These are phyloP conservation scores for Trichoderma reesei DNA, from an alignment of 495 filamentous ascomycete genomes.

Conservation along the genomic window DNA sequence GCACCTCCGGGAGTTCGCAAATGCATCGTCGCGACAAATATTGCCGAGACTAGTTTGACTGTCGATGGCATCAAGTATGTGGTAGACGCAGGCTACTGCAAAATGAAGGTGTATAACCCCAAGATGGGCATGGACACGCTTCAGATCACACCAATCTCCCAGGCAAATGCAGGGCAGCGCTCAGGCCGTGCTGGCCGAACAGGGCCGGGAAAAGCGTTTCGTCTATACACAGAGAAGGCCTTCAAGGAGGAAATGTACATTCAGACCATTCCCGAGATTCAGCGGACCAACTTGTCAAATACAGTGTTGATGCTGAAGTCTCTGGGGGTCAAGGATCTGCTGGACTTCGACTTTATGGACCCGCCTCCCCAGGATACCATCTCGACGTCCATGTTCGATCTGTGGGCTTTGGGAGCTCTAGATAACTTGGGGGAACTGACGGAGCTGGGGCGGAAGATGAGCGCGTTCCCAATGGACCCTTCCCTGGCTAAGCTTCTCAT, in stretches of 20 bases:
- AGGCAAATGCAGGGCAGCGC: constrained; percentile 89
- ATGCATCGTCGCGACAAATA: constrained; percentile 97
- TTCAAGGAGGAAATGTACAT: constrained; percentile 97
- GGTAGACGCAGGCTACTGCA: constrained; percentile 91
- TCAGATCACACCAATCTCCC: constrained; percentile 95
- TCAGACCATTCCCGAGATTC: constrained; percentile 96
- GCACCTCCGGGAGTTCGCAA: constrained; percentile 87
- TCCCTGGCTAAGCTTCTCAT: constrained; percentile 91
- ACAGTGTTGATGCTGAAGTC: constrained; percentile 93
- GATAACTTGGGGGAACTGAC: constrained; percentile 93
- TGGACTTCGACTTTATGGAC: constrained; percentile 99
- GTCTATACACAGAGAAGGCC: constrained; percentile 86
- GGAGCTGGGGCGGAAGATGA: constrained; percentile 81
- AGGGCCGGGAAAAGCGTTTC: constrained; percentile 90
- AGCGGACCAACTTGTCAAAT: constrained; percentile 90
- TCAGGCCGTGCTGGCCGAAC: constrained; percentile 92
- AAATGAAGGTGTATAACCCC: constrained; percentile 97
- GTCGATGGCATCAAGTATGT: constrained; percentile 99
- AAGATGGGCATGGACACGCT: constrained; percentile 99
- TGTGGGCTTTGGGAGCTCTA: constrained; percentile 92
- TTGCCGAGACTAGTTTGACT: constrained; percentile 95
- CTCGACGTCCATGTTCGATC: constrained; percentile 91
- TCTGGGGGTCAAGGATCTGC: constrained; percentile 82
- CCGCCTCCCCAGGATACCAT: constrained; percentile 98
- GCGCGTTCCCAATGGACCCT: constrained; percentile 93